Conservation (phyloP, 1,139 yeast genomes). For the Nakaseomyces uthaithaninus region DNA sequence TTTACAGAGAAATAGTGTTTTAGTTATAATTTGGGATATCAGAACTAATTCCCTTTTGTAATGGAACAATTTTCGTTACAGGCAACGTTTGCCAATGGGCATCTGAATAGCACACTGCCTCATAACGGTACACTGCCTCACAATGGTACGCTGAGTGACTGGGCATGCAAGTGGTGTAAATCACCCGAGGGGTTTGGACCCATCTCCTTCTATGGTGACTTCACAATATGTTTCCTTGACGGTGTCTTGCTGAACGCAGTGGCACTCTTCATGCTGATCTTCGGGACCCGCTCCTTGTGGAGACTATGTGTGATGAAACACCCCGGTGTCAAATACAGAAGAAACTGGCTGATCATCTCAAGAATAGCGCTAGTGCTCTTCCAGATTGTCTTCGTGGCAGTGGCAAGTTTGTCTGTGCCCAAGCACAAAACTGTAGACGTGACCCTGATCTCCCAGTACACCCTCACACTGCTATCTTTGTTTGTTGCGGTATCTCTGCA, state of each 20-base stretch:
- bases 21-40: no score
- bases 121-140: not conserved
- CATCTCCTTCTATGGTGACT: constrained; percentile 52
- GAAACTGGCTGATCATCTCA: constrained; percentile 33
- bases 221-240: constrained; percentile 76
- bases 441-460: constrained; percentile 25
- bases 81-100: no score
- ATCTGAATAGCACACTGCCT: no score
- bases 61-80: no score
- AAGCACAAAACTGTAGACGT: constrained; percentile 19
- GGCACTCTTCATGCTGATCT: constrained; percentile 45
- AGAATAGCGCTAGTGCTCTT: constrained; percentile 31
- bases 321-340: constrained; percentile 36
- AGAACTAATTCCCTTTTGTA: no score
- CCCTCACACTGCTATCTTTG: constrained; percentile 30
- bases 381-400: constrained; percentile 28
- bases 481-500: constrained; percentile 50
- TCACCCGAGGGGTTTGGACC: constrained; percentile 69
- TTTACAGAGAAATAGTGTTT: no score
- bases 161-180: constrained; percentile 20
- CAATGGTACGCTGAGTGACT: constrained; percentile 2
- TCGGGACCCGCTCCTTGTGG: constrained; percentile 39
- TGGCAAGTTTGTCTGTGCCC: constrained; percentile 18
- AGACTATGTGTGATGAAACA: constrained; percentile 32
- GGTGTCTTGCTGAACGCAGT: constrained; percentile 53